A percentile compares a stretch with the other conserved stretches of the same genome.
Conservation (phyloP, 148 eudicot species). For the Mesembryanthemum crystallinum region DNA sequence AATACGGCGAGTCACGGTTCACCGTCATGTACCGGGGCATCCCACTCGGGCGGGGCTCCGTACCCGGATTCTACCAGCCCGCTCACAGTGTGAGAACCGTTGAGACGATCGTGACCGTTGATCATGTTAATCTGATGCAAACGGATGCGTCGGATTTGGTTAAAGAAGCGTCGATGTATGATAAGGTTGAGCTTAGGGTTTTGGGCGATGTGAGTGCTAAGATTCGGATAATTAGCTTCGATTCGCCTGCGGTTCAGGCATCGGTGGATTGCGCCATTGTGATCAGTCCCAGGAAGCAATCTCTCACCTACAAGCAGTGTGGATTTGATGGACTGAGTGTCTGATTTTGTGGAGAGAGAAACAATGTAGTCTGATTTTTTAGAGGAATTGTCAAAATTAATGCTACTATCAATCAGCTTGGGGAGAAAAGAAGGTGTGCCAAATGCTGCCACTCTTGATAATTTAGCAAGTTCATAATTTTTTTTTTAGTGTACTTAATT, state of each 20-base stretch:
- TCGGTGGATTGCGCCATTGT: slow-evolving; percentile 80
- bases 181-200: slow-evolving; percentile 78
- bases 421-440: background rate
- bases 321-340: slow-evolving; percentile 86
- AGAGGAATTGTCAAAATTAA: background rate
- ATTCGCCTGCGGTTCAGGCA: slow-evolving; percentile 85
- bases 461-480: background rate
- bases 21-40: slow-evolving; percentile 82
- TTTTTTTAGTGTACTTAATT: slow-evolving; percentile 10
- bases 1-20: slow-evolving; percentile 71
- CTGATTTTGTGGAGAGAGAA: slow-evolving; percentile 30
- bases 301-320: slow-evolving; percentile 76
- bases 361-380: background rate
- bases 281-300: slow-evolving; percentile 78
- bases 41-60: slow-evolving; percentile 66
- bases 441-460: background rate
- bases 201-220: slow-evolving; percentile 90
- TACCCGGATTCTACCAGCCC: slow-evolving; percentile 74
- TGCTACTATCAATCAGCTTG: background rate
- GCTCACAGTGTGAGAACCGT: slow-evolving; percentile 65
- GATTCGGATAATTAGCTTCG: slow-evolving; percentile 69
- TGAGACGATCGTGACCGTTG: slow-evolving; percentile 58
- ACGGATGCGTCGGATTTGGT: slow-evolving; percentile 72
- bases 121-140: slow-evolving; percentile 65
- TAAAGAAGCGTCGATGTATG: slow-evolving; percentile 64